Evolutionary conservation across 1,139 yeast genomes (phyloP).

Genomic region (Debaryomyces fabryi): DNA sequence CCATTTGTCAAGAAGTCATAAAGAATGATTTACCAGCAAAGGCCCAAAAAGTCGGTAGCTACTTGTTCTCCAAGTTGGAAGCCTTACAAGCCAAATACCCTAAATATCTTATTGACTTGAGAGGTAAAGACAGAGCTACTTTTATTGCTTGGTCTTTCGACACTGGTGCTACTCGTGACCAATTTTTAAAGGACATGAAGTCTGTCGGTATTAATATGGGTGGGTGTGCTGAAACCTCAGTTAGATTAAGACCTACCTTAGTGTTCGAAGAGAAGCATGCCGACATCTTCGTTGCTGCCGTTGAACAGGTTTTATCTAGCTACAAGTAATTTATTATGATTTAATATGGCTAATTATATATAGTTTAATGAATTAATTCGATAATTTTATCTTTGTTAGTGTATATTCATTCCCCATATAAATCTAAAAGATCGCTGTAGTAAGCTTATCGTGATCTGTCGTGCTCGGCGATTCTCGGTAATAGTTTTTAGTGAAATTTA

Average conservation of each 20-base stretch:
- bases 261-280: slow-evolving; percentile 78
- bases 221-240: slow-evolving; percentile 74
- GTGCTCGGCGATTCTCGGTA: slow-evolving; percentile 2
- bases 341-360: not conserved
- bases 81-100: slow-evolving; percentile 56
- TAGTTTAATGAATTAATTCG: not conserved
- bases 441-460: slow-evolving; percentile 1
- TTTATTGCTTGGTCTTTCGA: slow-evolving; percentile 78
- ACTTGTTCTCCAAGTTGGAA: slow-evolving; percentile 57
- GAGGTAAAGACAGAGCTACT: slow-evolving; percentile 77
- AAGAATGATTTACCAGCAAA: slow-evolving; percentile 60
- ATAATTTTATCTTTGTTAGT: not conserved
- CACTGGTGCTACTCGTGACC: slow-evolving; percentile 55
- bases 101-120: slow-evolving; percentile 51
- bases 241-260: slow-evolving; percentile 77
- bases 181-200: slow-evolving; percentile 59
- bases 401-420: not conserved
- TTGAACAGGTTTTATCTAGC: slow-evolving; percentile 50
- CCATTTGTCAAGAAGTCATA: slow-evolving; percentile 64
- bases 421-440: not conserved
- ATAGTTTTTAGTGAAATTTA: not conserved
- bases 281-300: slow-evolving; percentile 56
- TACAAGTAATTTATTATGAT: slow-evolving; percentile 21
- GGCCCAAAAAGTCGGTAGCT: slow-evolving; percentile 63
- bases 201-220: slow-evolving; percentile 73